These are phyloP conservation scores for Cruciata laevipes DNA, from an alignment of 257 asterid species.

Conservation along the genomic window DNA sequence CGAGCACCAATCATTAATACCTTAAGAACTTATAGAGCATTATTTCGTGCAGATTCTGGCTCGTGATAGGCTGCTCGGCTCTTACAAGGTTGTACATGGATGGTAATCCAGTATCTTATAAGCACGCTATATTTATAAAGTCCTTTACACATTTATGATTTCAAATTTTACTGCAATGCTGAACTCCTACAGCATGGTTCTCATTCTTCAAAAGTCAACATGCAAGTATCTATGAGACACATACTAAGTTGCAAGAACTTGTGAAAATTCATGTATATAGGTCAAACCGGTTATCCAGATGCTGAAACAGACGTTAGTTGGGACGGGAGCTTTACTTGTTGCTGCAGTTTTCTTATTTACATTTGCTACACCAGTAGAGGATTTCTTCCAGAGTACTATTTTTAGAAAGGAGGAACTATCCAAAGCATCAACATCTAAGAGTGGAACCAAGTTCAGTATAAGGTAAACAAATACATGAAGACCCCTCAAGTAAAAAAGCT, in stretches of 20 bases:
- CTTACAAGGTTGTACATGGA: slow-evolving; percentile 55
- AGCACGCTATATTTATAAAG: not conserved
- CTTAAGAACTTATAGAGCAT: slow-evolving; percentile 3
- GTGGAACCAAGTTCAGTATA: slow-evolving; percentile 35
- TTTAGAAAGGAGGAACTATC: slow-evolving; percentile 33
- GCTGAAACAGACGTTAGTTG: slow-evolving; percentile 86
- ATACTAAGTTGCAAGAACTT: slow-evolving; percentile 5
- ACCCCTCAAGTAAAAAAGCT: not conserved
- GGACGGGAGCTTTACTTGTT: slow-evolving; percentile 78
- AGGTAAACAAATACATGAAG: slow-evolving; percentile 33
- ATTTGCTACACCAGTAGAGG: slow-evolving; percentile 77
- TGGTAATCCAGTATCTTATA: slow-evolving; percentile 11
- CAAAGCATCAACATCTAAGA: slow-evolving; percentile 36
- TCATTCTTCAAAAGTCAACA: not conserved
- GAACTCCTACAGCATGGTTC: not conserved
- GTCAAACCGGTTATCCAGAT: slow-evolving; percentile 82
- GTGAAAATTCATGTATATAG: slow-evolving; percentile 29
- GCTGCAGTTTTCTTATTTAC: slow-evolving; percentile 54
- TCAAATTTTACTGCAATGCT: no score
- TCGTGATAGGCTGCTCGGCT: slow-evolving; percentile 78
- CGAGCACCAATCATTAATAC: not conserved
- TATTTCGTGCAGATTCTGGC: slow-evolving; percentile 61
- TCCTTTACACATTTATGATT: not conserved
- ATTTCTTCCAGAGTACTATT: slow-evolving; percentile 44
- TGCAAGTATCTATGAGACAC: slow-evolving; percentile 1